Base-by-base conservation (phyloP, 345 rosid genomes). In the Dipteronia sinensis region DNA sequence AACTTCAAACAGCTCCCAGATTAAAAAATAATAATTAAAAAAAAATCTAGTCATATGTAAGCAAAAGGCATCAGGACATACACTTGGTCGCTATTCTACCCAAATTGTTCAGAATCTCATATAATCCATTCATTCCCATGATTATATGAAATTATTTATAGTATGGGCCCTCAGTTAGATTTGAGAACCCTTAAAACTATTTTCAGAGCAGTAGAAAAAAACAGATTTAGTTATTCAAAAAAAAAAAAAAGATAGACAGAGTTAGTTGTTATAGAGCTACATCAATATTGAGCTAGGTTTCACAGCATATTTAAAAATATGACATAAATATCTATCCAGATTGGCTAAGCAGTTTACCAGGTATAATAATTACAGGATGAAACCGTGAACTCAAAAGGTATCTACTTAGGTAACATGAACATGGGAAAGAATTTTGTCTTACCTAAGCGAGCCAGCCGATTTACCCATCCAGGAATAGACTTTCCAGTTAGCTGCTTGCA, bases 381-480 rank as follows among this genome's bases (percentile, higher is more conserved):
- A 34, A 1, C 38, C 4, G 46, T 17, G 15, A 66, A 59, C 46
- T 72, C 7, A 31, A 53, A 63, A 63, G 49, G 69, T 67, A 63
- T 44, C 68, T 71, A 72, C 69, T 71, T 7, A 63, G 61, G 29
- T 49, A 69, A 56, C 12, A 72, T 23, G 42, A 25, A 77, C 10
- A 49, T 7, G 27, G 10, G 69, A 55, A n/a, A 53, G 23, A 59
- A 25, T 20, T 47, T 44, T 59, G 67, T 76, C 89, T 88, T 83
- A 96, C 99, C 98, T 75, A 91, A 71, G 65, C 90, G 86, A 73
- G 99, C 99, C 76, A 96, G 83, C 40, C 99, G 89, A 82, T 92
- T 96, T 68, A 96, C 90, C 98, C 97, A 96, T 83, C 97, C 97
- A 19, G 99, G 99, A 77, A 94, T 90, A 67, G 89, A 84, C 86